Base-by-base conservation (phyloP, 2,329 filamentous ascomycete genomes). In the Alternaria sp. region DNA sequence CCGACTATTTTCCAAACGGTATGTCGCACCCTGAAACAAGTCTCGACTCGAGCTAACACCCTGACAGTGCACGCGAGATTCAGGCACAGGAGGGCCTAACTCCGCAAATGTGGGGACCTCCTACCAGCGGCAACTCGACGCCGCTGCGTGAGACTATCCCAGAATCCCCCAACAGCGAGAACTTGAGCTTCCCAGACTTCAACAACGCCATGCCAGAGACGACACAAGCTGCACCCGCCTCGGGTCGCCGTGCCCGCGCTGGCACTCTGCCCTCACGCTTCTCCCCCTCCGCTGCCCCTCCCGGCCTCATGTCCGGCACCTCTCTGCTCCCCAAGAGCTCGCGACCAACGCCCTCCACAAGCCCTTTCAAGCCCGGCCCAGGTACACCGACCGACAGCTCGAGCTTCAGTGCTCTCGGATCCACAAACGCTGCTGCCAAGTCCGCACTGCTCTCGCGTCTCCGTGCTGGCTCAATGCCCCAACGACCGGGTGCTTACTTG, bases 221-320 rank as follows among this genome's bases (percentile, higher is more conserved):
- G 65, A 57, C 73, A 58, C 69, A 71, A 57, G 85, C 83, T 59
- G 76, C 90, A 62, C 88, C 90, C 68, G 81, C 83, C 57, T 85
- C 91, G 71, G 87, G 88, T 48, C 88, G 95, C 66, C 89, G 95
- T 76, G 91, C 93, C 69, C 89, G 95, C 77, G 95, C 95, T 62
- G 95, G 95, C 68, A 99, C 95, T 3, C 89, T 99, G n/a, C 95
- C 95, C 22, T 98, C 95, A 46, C 88, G 94, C 65, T 96, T 99
- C 76, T 93, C 94, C 30, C 91, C 92, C 16, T 90, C 91, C 26
- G 88, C 88, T 53, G 85, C 87, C 5, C 83, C 87, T 58, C 89
- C 77, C 28, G 85, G 86, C 28, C 78, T 89, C 54, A 85, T 89
- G 71, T 70, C 74, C 36, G 64, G 64, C 52, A 80, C 84, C 52